A percentile compares a stretch with the other conserved stretches of the same genome.
Conservation (phyloP, 2,329 filamentous ascomycete species). For the Scedosporium apiospermum region DNA sequence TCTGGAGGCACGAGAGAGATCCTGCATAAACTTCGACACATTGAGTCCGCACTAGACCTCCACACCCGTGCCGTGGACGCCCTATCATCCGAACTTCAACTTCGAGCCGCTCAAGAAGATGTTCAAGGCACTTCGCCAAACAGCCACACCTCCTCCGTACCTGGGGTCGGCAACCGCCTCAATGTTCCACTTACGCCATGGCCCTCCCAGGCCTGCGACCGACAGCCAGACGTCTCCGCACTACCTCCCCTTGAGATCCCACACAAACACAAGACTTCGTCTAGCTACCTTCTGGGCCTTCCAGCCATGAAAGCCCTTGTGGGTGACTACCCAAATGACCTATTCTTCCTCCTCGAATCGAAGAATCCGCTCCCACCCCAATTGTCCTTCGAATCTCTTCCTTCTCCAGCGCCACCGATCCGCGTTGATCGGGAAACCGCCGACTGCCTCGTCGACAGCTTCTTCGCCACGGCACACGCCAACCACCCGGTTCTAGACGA, state of each 20-base stretch:
- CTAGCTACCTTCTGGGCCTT: slow-evolving; percentile 17
- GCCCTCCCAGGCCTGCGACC: background rate
- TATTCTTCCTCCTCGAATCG: slow-evolving; percentile 19
- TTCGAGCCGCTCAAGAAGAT: background rate
- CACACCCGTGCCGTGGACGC: slow-evolving; percentile 13
- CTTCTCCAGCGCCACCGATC: background rate
- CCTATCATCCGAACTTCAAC: slow-evolving; percentile 9
- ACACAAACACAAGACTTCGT: slow-evolving; percentile 19
- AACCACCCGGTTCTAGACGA: slow-evolving; percentile 19
- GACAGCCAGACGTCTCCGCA: slow-evolving; percentile 8
- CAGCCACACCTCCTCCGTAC: slow-evolving; percentile 10
- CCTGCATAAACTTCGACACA: slow-evolving; percentile 16
- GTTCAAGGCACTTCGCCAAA: slow-evolving; percentile 10
- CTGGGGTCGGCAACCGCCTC: background rate
- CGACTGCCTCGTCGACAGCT: slow-evolving; percentile 15
- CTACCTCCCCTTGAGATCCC: slow-evolving; percentile 18
- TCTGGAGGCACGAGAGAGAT: slow-evolving; percentile 19
- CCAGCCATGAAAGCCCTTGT: slow-evolving; percentile 18
- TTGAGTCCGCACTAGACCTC: slow-evolving; percentile 14
- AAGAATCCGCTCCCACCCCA: slow-evolving; percentile 14
- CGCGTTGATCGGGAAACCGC: slow-evolving; percentile 11
- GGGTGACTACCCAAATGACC: slow-evolving; percentile 18
- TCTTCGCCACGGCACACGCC: slow-evolving; percentile 17
- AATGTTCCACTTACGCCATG: slow-evolving; percentile 6
- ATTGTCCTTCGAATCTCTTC: slow-evolving; percentile 12